These are phyloP conservation scores for Dictyostelium purpureum DNA, from an alignment of 78 protist species.

Conservation along the genomic window DNA sequence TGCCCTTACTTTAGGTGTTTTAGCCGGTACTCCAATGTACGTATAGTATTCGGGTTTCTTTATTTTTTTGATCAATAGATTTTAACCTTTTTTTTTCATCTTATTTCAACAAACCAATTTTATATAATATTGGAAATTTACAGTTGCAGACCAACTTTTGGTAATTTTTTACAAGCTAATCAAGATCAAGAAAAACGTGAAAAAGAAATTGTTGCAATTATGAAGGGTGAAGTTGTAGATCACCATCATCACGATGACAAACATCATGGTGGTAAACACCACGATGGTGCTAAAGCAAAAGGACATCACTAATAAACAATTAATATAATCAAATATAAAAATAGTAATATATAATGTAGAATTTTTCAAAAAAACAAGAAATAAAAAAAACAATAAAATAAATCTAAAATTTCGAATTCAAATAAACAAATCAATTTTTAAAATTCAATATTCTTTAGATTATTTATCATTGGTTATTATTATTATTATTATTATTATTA, in stretches of 20 bases:
- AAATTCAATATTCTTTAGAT: background rate
- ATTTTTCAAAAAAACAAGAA: too few relatives aligned
- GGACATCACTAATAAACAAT: background rate
- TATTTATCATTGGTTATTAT: too few relatives aligned
- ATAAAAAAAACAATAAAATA: too few relatives aligned
- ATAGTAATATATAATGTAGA: background rate
- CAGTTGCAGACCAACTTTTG: constrained; percentile 34
- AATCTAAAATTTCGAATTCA: too few relatives aligned
- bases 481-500: background rate
- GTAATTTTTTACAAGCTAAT: background rate
- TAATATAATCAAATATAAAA: background rate
- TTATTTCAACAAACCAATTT: background rate
- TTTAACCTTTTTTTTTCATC: too few relatives aligned
- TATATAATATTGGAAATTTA: background rate
- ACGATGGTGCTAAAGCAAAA: background rate
- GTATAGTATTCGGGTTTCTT: too few relatives aligned
- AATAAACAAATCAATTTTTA: background rate
- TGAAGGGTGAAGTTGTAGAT: background rate
- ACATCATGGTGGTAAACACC: background rate
- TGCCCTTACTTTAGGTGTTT: background rate
- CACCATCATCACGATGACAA: background rate
- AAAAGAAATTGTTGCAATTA: background rate
- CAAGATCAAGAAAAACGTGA: constrained; percentile 23
- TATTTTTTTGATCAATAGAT: too few relatives aligned
- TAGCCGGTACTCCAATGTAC: constrained; percentile 22